Conservation (phyloP, 768 basidiomycete genomes). For the Amanita muscaria region DNA sequence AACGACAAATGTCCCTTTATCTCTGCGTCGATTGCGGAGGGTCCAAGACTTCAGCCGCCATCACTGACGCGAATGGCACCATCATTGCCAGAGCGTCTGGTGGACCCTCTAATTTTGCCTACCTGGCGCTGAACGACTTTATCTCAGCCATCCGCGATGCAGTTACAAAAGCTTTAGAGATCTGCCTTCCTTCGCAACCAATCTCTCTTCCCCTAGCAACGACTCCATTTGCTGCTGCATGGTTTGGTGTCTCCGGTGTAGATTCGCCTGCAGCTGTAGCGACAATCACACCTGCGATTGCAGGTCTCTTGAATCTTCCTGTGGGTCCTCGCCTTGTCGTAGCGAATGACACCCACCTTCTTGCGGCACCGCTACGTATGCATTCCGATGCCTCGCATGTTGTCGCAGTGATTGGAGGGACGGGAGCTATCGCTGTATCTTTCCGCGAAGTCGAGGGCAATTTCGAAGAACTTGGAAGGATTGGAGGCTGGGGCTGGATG, state of each 20-base stretch:
- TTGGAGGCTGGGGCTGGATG: conserved; percentile 81
- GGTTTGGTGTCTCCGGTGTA: conserved; percentile 80
- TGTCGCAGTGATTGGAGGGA: conserved; percentile 72
- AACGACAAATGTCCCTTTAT: conserved; percentile 43
- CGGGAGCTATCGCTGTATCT: conserved; percentile 68
- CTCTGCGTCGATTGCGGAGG: conserved; percentile 87
- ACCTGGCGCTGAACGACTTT: conserved; percentile 60
- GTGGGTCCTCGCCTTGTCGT: conserved; percentile 47
- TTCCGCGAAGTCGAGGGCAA: conserved; percentile 38
- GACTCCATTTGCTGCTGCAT: conserved; percentile 54
- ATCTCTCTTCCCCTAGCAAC: conserved; percentile 25
- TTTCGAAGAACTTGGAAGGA: conserved; percentile 55
- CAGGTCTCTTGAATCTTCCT: conserved; percentile 51
- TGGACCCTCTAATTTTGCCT: conserved; percentile 82
- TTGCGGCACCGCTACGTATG: conserved; percentile 68
- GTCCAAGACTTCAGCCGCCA: conserved; percentile 76
- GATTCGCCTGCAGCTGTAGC: conserved; percentile 61
- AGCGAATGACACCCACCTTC: conserved; percentile 77
- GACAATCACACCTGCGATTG: conserved; percentile 44
- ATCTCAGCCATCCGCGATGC: conserved; percentile 41
- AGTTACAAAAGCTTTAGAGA: conserved; percentile 45
- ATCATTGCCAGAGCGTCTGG: conserved; percentile 60
- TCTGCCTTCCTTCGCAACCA: conserved; percentile 28
- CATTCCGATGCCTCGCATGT: conserved; percentile 51
- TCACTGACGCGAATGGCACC: conserved; percentile 47